phyloP scores from a whole-genome alignment of 805 yeast species.

The Komagataella ulmi region DNA sequence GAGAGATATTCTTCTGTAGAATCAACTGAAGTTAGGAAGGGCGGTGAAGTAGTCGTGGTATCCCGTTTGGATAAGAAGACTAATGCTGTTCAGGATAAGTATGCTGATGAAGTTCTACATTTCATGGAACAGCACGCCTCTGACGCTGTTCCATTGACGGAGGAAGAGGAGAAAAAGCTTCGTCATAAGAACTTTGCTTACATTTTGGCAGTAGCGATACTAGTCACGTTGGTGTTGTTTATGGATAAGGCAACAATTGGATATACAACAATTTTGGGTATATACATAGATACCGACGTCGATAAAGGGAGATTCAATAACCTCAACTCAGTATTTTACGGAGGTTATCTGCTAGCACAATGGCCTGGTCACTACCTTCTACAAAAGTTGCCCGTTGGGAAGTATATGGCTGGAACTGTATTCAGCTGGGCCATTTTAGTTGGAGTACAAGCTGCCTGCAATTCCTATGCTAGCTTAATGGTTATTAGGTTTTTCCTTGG shows the following conservation, averaged over 20 bases:
- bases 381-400: conserved; percentile 35
- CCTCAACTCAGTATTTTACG: conserved; percentile 29
- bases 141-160: conserved; percentile 8
- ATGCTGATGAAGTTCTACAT: conserved; percentile 2
- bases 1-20: neutral
- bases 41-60: neutral
- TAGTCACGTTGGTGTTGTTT: conserved; percentile 15
- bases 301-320: conserved; percentile 29
- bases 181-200: conserved; percentile 5
- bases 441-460: conserved; percentile 19
- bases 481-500: conserved; percentile 22
- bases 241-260: conserved; percentile 29
- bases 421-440: conserved; percentile 22
- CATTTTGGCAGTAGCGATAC: neutral
- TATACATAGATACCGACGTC: conserved; percentile 31
- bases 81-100: neutral
- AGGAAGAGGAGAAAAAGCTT: conserved; percentile 9
- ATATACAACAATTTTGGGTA: conserved; percentile 26
- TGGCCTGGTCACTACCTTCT: conserved; percentile 28
- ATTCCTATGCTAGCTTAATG: conserved; percentile 19
- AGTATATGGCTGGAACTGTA: conserved; percentile 16
- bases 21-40: neutral
- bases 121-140: conserved; percentile 1
- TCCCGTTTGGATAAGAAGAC: neutral
- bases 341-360: conserved; percentile 32